These are phyloP conservation scores for Nakataea oryzae DNA, from an alignment of 2,329 filamentous ascomycete species.

Conservation along the genomic window DNA sequence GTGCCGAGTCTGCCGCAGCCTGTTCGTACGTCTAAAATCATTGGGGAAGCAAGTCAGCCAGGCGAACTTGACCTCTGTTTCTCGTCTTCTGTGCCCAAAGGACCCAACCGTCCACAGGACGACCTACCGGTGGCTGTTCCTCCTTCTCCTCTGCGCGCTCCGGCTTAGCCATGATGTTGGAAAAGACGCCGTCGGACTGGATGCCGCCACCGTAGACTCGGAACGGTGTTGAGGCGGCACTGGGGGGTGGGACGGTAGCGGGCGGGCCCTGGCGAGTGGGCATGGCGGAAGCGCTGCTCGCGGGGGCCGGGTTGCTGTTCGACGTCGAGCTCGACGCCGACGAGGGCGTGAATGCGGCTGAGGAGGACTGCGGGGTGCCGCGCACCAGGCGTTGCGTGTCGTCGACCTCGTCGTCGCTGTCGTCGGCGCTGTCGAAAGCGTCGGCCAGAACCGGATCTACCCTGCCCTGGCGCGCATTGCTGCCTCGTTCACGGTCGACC, in stretches of 20 bases:
- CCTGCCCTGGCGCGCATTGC: constrained; percentile 18
- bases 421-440: constrained; percentile 78
- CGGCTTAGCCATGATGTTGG: constrained; percentile 86
- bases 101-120: not conserved
- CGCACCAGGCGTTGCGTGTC: constrained; percentile 82
- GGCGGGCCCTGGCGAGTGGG: constrained; percentile 19
- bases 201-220: constrained; percentile 61
- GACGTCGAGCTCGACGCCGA: constrained; percentile 6
- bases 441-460: constrained; percentile 81
- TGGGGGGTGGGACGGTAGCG: constrained; percentile 1
- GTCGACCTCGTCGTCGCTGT: constrained; percentile 64
- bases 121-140: constrained; percentile 82
- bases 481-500: constrained; percentile 26
- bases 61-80: constrained; percentile 8
- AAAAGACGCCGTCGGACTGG: constrained; percentile 92
- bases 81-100: not conserved
- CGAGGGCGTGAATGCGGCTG: constrained; percentile 10
- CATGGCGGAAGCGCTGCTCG: constrained; percentile 7
- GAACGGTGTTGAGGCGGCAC: constrained; percentile 21
- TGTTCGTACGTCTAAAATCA: constrained; percentile 79
- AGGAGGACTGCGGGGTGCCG: constrained; percentile 28
- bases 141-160: constrained; percentile 71
- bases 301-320: not conserved
- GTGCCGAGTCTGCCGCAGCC: constrained; percentile 89
- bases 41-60: constrained; percentile 18